Base-by-base conservation (phyloP, 1,139 yeast species). In the Kodamaea suecica region DNA sequence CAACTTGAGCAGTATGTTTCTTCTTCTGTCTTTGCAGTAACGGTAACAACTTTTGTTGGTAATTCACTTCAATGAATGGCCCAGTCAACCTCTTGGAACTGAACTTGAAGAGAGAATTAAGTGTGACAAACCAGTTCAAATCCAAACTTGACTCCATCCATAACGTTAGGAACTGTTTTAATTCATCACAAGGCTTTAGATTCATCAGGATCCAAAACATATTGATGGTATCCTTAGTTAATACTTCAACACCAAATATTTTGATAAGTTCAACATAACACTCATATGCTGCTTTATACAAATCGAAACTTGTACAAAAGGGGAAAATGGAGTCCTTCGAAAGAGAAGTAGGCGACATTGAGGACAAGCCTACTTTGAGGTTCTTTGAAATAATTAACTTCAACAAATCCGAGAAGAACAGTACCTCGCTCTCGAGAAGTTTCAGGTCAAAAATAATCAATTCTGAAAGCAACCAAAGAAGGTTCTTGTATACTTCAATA, bases 191-290 rank as follows among this genome's bases (percentile, higher is more conserved):
- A 4, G 75, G 75, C 33, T 57, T 56, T 31, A 66, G 49, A 36
- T 68, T 63, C 69, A 70, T 63, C 9, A 72, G 63, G 5, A 65
- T 63, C 74, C 75, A 70, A 13, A 66, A 53, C 36, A 69, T 53
- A 35, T 56, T 61, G 10, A 62, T 53, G 1, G 63, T 56, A n/a
- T 65, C 67, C 34, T 61, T 63, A n/a, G 53, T 52, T 26, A 70
- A 48, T 3, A 64, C 42, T 32, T 48, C 33, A 9, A 55, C 56
- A 0, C 73, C 74, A 30, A 49, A 56, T 8, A 70, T 60, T 41
- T 70, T 70, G 17, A 70, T 52, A 30, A 69, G 47, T 38, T 68
- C 74, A 17, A 57, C 57, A 39, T 63, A 66, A 37, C 74, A 67
- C 19, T 55, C 61, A 41, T 62, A 69, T 1, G 73, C 70, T 4